These are phyloP conservation scores for Cercospora sp. DNA, from an alignment of 2,329 filamentous ascomycete species.

Conservation along the genomic window DNA sequence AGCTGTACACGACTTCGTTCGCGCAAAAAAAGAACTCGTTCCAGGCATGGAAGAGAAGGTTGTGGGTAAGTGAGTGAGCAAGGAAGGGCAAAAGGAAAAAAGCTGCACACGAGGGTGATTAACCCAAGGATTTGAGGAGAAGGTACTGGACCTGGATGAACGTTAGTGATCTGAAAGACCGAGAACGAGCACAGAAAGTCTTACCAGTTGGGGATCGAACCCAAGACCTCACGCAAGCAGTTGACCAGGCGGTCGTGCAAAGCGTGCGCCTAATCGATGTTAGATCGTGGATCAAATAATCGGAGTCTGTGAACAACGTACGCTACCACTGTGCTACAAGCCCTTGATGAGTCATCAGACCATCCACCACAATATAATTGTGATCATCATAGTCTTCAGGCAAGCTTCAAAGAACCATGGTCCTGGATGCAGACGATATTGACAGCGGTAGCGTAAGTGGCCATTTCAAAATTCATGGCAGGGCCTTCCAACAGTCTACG, in stretches of 20 bases:
- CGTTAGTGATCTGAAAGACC: background rate
- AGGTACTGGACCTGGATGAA: background rate
- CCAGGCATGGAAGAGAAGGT: background rate
- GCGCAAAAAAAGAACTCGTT: background rate
- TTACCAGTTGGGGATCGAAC: conserved; percentile 12
- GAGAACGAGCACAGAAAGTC: background rate
- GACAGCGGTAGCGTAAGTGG: background rate
- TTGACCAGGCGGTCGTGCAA: background rate
- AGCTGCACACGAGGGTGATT: background rate
- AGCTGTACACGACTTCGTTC: background rate
- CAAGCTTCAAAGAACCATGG: too few species aligned
- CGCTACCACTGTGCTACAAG: conserved; percentile 17
- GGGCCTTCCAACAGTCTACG: background rate
- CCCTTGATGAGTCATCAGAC: conserved; percentile 3
- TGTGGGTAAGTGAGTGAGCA: background rate
- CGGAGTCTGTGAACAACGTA: background rate
- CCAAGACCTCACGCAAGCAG: conserved; percentile 9
- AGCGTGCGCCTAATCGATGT: conserved; percentile 5
- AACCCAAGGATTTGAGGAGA: conserved; percentile 5
- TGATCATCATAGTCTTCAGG: too few species aligned
- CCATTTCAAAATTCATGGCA: background rate
- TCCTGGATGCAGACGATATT: too few species aligned
- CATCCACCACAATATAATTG: too few species aligned
- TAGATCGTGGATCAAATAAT: background rate
- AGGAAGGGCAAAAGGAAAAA: background rate